Evolutionary conservation across 1,284 basidiomycete genomes (phyloP).

Genomic region (Filobasidium uniguttulatum): DNA sequence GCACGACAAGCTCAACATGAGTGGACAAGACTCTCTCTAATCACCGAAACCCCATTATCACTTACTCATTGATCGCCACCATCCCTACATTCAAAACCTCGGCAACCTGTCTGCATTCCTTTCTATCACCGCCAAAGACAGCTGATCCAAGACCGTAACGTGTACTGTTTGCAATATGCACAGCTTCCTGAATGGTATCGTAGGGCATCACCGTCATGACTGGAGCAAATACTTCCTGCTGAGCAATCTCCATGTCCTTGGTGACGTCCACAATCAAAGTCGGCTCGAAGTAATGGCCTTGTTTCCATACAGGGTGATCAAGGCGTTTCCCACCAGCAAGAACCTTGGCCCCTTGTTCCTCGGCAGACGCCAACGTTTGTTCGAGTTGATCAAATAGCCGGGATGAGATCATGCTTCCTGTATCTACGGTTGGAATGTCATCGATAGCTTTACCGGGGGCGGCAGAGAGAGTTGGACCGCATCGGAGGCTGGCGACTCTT

Average conservation of each 20-base stretch:
- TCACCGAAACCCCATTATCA: slow-evolving; percentile 40
- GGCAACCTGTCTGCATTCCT: slow-evolving; percentile 62
- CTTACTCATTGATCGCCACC: slow-evolving; percentile 93
- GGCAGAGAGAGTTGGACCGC: slow-evolving; percentile 37
- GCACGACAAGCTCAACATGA: background rate
- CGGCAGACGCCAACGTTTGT: slow-evolving; percentile 55
- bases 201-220: slow-evolving; percentile 73
- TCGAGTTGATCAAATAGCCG: slow-evolving; percentile 54
- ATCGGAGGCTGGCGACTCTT: slow-evolving; percentile 51
- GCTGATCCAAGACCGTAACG: slow-evolving; percentile 85
- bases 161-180: slow-evolving; percentile 72
- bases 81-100: slow-evolving; percentile 75
- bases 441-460: slow-evolving; percentile 1
- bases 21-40: background rate
- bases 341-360: slow-evolving; percentile 55
- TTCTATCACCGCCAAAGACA: slow-evolving; percentile 75
- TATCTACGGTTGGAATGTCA: slow-evolving; percentile 22
- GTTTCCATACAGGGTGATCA: slow-evolving; percentile 50
- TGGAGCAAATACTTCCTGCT: slow-evolving; percentile 79
- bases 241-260: slow-evolving; percentile 59
- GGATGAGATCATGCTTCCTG: slow-evolving; percentile 41
- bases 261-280: slow-evolving; percentile 74
- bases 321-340: slow-evolving; percentile 53
- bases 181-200: slow-evolving; percentile 62
- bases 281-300: slow-evolving; percentile 69